Base-by-base conservation (phyloP, 1,139 yeast species). In the Taiozyma sp. region DNA sequence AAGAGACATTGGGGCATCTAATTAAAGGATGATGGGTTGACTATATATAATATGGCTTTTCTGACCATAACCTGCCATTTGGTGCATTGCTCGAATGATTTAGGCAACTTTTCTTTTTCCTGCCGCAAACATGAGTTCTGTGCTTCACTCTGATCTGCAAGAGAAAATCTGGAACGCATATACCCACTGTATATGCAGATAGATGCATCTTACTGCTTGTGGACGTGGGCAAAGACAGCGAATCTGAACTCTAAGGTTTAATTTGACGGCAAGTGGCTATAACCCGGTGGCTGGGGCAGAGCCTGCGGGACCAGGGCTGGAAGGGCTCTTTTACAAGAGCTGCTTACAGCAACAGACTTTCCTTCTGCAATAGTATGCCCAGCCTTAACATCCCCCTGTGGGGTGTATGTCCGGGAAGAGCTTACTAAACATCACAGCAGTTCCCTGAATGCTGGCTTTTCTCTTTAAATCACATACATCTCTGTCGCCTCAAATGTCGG, bases 101-200 rank as follows among this genome's bases (percentile, higher is more conserved):
- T 46, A 32, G 28, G 40, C 43, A 42, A 46, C 45, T 34, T 44
- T 39, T 34, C 28, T 22, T 35, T 30, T 45, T 28, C 24, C n/a
- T 10, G 14, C 6, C 22, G 14, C 30, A 42, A 13, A 21, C 40
- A 16, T 30, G 43, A 35, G 40, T 43, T 44, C 44, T 43, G 46
- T 43, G 46, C 44, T 44, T 47, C 30, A 22, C 41, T 35, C n/a
- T 37, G 45, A 48, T 41, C 47, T 45, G 50, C 50, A 44, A 43
- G 47, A 34, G 47, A 48, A 48, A 32, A 32, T 32, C 35, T 32
- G 35, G 16, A 32, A 32, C 14, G 35, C 35, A n/a, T 32, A 32
- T 6, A 14, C 16, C 34, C n/a, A 13, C 34, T 13, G 14, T n/a
- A 9, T 6, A 32, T n/a, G 35, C 19, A 32, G 39, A 8, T 35